phyloP scores from a whole-genome alignment of 1,284 basidiomycete genomes.

The Lignosus rhinocerotis region DNA sequence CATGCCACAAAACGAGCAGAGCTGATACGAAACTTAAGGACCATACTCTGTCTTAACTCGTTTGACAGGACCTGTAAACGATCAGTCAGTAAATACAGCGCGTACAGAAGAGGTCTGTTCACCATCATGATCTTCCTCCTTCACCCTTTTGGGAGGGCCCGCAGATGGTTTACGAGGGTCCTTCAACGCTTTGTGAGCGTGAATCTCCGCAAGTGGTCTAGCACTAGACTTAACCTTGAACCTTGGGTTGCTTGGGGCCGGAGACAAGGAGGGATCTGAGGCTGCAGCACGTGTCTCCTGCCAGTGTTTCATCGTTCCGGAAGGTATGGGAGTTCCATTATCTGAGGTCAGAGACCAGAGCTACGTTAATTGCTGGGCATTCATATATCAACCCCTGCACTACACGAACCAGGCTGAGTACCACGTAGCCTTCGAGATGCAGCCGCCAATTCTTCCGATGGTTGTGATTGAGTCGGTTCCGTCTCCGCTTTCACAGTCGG shows the following conservation, averaged over 20 bases:
- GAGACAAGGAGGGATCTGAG: background rate
- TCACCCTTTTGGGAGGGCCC: background rate
- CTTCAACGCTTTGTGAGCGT: background rate
- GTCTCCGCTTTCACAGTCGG: background rate
- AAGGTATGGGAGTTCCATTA: background rate
- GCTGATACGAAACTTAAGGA: background rate
- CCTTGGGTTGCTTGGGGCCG: background rate
- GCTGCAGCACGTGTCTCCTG: background rate
- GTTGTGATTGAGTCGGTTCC: background rate
- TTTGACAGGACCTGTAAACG: background rate
- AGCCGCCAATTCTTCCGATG: background rate
- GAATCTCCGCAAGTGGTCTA: background rate
- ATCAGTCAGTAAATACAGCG: too few species aligned
- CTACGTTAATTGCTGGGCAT: background rate
- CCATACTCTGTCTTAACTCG: background rate
- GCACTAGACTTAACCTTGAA: background rate
- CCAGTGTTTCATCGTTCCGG: background rate
- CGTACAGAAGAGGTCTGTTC: background rate
- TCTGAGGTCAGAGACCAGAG: background rate
- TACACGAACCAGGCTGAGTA: background rate
- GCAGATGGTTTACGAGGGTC: background rate
- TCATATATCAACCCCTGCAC: background rate
- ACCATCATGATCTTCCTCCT: background rate
- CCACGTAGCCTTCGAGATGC: background rate
- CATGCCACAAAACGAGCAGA: background rate